These are phyloP conservation scores for Mucor sp. DNA, from an alignment of 371 early-diverging fungal species.

Conservation along the genomic window DNA sequence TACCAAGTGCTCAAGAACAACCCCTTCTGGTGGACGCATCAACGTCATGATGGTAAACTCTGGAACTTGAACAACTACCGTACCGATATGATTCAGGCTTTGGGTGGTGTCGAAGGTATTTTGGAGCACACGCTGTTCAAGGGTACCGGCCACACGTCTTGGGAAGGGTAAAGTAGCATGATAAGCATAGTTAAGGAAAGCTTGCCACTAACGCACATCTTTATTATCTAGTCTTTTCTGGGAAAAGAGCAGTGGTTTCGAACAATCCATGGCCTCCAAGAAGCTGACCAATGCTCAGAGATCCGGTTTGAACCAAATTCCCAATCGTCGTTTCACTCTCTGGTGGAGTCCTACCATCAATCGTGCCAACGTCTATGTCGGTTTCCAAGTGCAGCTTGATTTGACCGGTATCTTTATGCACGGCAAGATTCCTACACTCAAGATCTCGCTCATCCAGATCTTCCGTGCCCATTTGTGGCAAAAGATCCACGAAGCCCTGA, in stretches of 20 bases:
- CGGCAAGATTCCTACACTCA: slow-evolving; percentile 99
- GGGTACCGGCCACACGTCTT: slow-evolving; percentile 96
- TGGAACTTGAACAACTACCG: slow-evolving; percentile 98
- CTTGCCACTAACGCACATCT: neutral
- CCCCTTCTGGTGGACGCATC: slow-evolving; percentile 96
- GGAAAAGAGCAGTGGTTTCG: slow-evolving; percentile 36
- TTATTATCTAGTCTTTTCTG: slow-evolving; percentile 82
- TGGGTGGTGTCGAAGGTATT: slow-evolving; percentile 99
- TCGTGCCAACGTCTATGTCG: slow-evolving; percentile 93
- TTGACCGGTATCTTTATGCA: slow-evolving; percentile 99
- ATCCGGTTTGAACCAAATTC: slow-evolving; percentile 97
- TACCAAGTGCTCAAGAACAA: slow-evolving; percentile 95
- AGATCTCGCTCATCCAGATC: slow-evolving; percentile 98
- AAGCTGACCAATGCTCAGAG: slow-evolving; percentile 99
- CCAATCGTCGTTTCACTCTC: slow-evolving; percentile 99
- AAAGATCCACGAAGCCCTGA: slow-evolving; percentile 97
- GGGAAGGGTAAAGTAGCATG: slow-evolving; percentile 59
- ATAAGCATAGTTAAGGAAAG: neutral
- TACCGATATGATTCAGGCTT: slow-evolving; percentile 97
- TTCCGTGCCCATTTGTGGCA: slow-evolving; percentile 99
- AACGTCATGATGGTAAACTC: slow-evolving; percentile 96
- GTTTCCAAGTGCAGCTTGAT: slow-evolving; percentile 99
- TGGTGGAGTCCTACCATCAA: slow-evolving; percentile 99
- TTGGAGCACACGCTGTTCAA: slow-evolving; percentile 98
- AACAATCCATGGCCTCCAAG: slow-evolving; percentile 72